Percentiles rank a stretch among this genome's conserved stretches.
Conservation (phyloP, 108 stramenopile genomes). For the Discostella pseudostelligera region DNA sequence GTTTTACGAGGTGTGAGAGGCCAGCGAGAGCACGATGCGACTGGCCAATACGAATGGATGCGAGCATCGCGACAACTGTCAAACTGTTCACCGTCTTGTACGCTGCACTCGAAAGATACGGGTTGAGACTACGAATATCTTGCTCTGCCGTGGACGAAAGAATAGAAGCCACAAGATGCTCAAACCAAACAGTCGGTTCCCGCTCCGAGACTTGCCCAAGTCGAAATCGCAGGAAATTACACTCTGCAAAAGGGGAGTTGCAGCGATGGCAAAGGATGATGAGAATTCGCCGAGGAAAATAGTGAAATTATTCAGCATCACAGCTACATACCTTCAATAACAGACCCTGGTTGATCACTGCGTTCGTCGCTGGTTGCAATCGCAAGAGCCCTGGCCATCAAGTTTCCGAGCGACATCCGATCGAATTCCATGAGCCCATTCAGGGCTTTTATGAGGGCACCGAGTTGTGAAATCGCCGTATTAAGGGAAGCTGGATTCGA, state of each 20-base stretch:
- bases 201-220: conserved; percentile 88
- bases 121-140: conserved; percentile 87
- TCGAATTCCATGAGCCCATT: conserved; percentile 89
- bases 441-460: conserved; percentile 75
- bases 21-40: conserved; percentile 82
- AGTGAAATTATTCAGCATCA: background rate
- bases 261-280: background rate
- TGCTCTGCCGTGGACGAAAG: conserved; percentile 80
- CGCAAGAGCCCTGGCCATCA: conserved; percentile 83
- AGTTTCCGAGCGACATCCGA: conserved; percentile 86
- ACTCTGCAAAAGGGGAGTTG: conserved; percentile 48
- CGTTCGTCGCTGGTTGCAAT: conserved; percentile 90
- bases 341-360: conserved; percentile 70
- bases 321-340: conserved; percentile 20
- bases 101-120: conserved; percentile 78
- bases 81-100: conserved; percentile 88
- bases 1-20: conserved; percentile 57
- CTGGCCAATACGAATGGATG: conserved; percentile 87
- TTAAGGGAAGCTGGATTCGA: conserved; percentile 61
- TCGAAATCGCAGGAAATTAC: conserved; percentile 80
- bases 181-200: conserved; percentile 88
- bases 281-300: background rate
- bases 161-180: conserved; percentile 86
- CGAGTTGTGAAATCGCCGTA: conserved; percentile 65
- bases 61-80: conserved; percentile 89